These are phyloP conservation scores for Sclerotinia nivalis DNA, from an alignment of 2,329 filamentous ascomycete genomes.

Conservation along the genomic window DNA sequence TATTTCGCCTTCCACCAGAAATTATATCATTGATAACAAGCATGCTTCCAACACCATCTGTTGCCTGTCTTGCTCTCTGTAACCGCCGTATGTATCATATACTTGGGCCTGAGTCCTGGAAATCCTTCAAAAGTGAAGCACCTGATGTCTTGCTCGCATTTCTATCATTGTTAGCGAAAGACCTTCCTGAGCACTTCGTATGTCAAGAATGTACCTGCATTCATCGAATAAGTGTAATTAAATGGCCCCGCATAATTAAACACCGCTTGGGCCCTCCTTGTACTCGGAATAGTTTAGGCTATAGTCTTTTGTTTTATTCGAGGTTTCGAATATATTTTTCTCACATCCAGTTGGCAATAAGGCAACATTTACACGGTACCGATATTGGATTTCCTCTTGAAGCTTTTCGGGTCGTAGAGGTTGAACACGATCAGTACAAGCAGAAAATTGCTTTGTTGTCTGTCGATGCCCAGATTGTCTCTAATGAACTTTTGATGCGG, in stretches of 20 bases:
- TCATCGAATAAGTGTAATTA: not conserved
- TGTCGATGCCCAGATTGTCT: conserved; percentile 14
- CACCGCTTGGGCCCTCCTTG: not conserved
- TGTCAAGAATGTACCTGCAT: not conserved
- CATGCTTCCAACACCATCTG: conserved; percentile 3
- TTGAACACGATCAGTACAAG: not conserved
- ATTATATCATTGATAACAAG: conserved; percentile 21
- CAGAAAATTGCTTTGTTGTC: not conserved
- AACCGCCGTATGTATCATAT: not conserved
- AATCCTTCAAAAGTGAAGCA: not conserved
- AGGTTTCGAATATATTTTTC: not conserved
- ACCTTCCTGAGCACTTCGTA: conserved; percentile 20
- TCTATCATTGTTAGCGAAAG: conserved; percentile 17
- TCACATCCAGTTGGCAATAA: conserved; percentile 11
- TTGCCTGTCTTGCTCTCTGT: conserved; percentile 12
- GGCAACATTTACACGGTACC: not conserved
- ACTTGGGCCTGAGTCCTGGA: not conserved
- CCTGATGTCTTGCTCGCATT: not conserved
- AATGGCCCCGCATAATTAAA: not conserved
- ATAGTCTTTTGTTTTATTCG: not conserved
- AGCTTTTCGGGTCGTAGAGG: not conserved
- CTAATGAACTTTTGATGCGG: conserved; percentile 24
- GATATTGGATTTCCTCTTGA: conserved; percentile 13
- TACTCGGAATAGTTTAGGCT: not conserved
- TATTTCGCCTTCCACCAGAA: conserved; percentile 22